Evolutionary conservation across 2,329 filamentous ascomycete genomes (phyloP).

Genomic region (Fusarium annulatum): DNA sequence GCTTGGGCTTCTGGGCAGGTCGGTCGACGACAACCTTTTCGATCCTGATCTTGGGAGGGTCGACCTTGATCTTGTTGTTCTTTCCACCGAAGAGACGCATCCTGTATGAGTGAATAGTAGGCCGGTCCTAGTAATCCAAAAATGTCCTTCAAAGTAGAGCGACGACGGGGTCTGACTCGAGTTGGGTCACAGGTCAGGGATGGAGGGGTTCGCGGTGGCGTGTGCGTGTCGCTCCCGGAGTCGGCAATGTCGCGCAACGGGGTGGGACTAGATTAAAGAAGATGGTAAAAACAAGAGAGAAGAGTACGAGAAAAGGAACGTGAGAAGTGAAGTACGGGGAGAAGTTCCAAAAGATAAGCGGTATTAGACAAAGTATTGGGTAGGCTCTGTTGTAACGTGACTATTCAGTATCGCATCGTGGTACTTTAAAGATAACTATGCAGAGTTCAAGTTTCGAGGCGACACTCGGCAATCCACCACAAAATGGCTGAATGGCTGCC

Average conservation of each 20-base stretch:
- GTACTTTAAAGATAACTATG: conserved; percentile 26
- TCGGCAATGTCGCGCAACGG: conserved; percentile 44
- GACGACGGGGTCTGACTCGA: conserved; percentile 22
- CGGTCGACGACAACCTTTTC: conserved; percentile 62
- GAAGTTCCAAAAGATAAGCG: conserved; percentile 14
- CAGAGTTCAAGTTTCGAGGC: conserved; percentile 39
- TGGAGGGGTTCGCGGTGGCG: conserved; percentile 48
- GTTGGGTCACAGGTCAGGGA: conserved; percentile 39
- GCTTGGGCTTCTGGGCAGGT: conserved; percentile 51
- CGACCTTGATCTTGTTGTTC: conserved; percentile 62
- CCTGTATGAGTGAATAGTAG: conserved; percentile 27
- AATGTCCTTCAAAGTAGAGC: not conserved
- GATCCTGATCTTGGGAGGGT: conserved; percentile 62
- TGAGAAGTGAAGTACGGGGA: conserved; percentile 7
- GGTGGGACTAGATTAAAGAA: conserved; percentile 37
- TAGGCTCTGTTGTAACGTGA: conserved; percentile 17
- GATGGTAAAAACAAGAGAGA: conserved; percentile 27
- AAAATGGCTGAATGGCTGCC: conserved; percentile 24
- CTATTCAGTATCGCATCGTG: conserved; percentile 42
- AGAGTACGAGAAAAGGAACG: conserved; percentile 25
- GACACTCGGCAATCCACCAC: conserved; percentile 27
- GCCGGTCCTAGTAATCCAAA: conserved; percentile 13
- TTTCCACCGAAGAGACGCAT: conserved; percentile 58
- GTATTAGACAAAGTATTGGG: conserved; percentile 3
- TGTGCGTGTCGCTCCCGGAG: conserved; percentile 42